Evolutionary conservation across 148 eudicot genomes (phyloP).

Genomic region (Gaultheria prostrata): DNA sequence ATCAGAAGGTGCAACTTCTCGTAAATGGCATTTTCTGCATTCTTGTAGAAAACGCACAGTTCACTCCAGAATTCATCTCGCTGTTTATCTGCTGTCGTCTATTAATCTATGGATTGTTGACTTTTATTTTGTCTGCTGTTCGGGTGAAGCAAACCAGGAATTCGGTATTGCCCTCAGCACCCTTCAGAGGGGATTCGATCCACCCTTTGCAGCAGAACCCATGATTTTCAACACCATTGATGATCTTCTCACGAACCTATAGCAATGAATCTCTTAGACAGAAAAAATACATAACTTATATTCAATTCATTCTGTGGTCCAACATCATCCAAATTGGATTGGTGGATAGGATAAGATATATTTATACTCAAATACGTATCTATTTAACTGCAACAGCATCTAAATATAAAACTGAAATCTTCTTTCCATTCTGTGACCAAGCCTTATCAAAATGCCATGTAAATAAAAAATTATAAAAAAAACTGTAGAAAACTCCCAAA

Average conservation of each 20-base stretch:
- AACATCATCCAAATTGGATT: background rate
- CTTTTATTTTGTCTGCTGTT: conserved; percentile 22
- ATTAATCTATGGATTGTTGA: background rate
- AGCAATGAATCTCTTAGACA: conserved; percentile 14
- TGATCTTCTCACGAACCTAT: conserved; percentile 77
- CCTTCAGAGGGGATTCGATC: conserved; percentile 91
- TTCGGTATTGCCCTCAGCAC: conserved; percentile 87
- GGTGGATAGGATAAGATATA: background rate
- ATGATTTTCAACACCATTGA: conserved; percentile 61
- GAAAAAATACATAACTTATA: conserved; percentile 8
- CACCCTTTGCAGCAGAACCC: conserved; percentile 80
- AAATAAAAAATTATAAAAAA: too few relatives aligned
- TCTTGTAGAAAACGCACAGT: background rate
- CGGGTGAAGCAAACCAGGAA: conserved; percentile 74
- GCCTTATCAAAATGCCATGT: background rate
- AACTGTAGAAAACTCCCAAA: too few relatives aligned
- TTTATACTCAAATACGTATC: background rate
- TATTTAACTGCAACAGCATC: background rate
- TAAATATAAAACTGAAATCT: background rate
- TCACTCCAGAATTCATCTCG: background rate
- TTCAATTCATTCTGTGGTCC: background rate
- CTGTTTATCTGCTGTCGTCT: conserved; percentile 1
- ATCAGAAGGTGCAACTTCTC: background rate
- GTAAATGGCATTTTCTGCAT: background rate
- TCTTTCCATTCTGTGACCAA: too few relatives aligned